Evolutionary conservation across 768 basidiomycete species (phyloP).

Genomic region (Trametes cingulata): DNA sequence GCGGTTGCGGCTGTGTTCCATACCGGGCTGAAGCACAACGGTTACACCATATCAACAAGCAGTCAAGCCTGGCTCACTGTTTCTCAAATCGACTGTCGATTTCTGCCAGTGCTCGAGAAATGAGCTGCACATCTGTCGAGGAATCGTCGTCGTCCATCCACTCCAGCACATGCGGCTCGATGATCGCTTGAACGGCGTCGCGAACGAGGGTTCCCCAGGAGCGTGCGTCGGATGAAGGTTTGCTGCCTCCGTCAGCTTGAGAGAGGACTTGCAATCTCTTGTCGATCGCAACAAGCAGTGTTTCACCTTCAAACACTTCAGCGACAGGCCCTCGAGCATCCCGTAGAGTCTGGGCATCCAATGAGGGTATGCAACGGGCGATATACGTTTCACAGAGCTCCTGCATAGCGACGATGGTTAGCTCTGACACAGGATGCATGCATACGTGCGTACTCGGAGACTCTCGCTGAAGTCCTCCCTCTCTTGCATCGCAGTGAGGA

Average conservation of each 20-base stretch:
- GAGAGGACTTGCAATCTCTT: not conserved
- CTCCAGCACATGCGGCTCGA: conserved; percentile 44
- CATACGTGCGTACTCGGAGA: conserved; percentile 18
- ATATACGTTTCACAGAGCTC: conserved; percentile 34
- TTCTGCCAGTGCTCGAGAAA: conserved; percentile 46
- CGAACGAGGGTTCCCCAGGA: conserved; percentile 20
- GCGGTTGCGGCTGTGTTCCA: conserved; percentile 31
- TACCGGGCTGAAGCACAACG: conserved; percentile 37
- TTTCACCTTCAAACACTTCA: not conserved
- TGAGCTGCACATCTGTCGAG: conserved; percentile 43
- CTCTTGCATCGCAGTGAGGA: conserved; percentile 41
- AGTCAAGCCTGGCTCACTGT: conserved; percentile 5
- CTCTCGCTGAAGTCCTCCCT: conserved; percentile 34
- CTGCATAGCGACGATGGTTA: conserved; percentile 11
- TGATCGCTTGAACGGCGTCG: conserved; percentile 35
- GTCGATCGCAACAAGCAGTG: conserved; percentile 2
- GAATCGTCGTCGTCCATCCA: conserved; percentile 60
- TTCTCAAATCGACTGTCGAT: conserved; percentile 42
- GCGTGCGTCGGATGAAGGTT: not conserved
- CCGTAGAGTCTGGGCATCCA: conserved; percentile 30
- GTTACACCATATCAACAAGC: not conserved
- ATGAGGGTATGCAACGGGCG: conserved; percentile 29
- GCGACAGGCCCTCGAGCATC: conserved; percentile 7
- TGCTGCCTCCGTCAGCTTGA: not conserved
- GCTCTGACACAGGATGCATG: not conserved